phyloP scores from a whole-genome alignment of 164 flowering plant genomes.

The Nymphaea colorata region DNA sequence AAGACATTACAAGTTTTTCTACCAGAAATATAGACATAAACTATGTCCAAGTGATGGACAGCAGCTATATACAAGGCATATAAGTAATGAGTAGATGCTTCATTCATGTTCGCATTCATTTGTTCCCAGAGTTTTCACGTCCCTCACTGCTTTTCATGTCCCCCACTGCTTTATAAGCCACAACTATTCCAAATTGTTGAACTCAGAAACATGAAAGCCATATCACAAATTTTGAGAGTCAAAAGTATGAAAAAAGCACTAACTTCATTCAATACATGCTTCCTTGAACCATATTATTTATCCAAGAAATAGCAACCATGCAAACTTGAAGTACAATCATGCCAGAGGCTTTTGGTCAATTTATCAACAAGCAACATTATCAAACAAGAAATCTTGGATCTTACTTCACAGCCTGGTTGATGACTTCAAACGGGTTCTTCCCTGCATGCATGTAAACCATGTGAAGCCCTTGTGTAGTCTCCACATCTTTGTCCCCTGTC shows the following conservation, averaged over 20 bases:
- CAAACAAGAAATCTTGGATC: background rate
- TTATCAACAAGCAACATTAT: background rate
- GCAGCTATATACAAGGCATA: too few species aligned
- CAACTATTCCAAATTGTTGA: background rate
- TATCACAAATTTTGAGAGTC: background rate
- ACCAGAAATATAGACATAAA: too few species aligned
- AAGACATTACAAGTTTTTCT: too few species aligned
- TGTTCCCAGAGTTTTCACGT: background rate
- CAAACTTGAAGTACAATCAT: background rate
- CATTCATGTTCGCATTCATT: background rate
- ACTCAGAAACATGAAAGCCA: background rate
- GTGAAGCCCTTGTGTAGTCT: slow-evolving; percentile 59
- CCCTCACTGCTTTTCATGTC: background rate
- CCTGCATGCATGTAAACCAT: slow-evolving; percentile 90
- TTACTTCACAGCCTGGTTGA: slow-evolving; percentile 83
- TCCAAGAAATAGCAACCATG: background rate
- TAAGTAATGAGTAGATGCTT: too few species aligned
- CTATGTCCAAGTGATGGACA: too few species aligned
- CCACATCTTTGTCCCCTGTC: slow-evolving; percentile 75
- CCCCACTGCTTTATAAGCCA: background rate
- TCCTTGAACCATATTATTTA: background rate
- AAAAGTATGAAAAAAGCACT: background rate
- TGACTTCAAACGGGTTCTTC: slow-evolving; percentile 82
- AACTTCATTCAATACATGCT: too few species aligned
- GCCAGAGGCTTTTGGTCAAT: background rate